Evolutionary conservation across 345 rosid genomes (phyloP).

Genomic region (Populus deltoides): DNA sequence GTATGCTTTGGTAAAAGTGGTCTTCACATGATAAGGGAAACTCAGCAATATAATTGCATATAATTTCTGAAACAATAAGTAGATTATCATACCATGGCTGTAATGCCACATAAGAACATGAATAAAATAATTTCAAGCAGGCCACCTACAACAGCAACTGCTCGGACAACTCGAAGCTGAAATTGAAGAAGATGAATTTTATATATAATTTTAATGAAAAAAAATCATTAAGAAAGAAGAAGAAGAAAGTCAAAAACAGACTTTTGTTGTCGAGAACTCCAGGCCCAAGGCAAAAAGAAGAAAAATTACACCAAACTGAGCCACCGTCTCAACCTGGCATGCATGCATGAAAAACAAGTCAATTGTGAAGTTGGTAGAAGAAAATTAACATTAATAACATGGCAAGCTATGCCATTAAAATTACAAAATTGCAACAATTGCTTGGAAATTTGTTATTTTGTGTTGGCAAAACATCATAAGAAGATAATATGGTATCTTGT

Average conservation of each 20-base stretch:
- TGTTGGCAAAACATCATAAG: not conserved
- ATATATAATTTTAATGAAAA: not conserved
- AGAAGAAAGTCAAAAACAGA: conserved; percentile 17
- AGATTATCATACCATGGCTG: conserved; percentile 58
- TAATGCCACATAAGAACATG: conserved; percentile 87
- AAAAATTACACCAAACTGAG: conserved; percentile 97
- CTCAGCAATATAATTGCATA: not conserved
- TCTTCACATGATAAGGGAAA: not conserved
- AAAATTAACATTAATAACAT: not conserved
- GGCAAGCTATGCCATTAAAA: not conserved
- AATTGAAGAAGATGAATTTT: conserved; percentile 19
- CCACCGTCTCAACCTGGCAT: conserved; percentile 87
- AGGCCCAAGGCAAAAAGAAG: conserved; percentile 92
- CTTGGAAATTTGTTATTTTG: not conserved
- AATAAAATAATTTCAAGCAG: conserved; percentile 83
- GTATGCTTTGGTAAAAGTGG: not conserved
- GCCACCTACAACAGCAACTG: conserved; percentile 89
- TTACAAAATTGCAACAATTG: not conserved
- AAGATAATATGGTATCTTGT: not conserved
- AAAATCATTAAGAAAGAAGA: conserved; percentile 2
- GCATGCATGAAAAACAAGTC: conserved; percentile 7
- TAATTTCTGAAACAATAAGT: not conserved
- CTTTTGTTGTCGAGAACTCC: conserved; percentile 85
- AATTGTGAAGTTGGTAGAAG: not conserved
- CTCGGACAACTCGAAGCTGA: conserved; percentile 92